Evolutionary conservation across 2,329 filamentous ascomycete species (phyloP), one percentile per base, ranked within the genome.

Genomic region (Teratosphaeria viscida): DNA sequence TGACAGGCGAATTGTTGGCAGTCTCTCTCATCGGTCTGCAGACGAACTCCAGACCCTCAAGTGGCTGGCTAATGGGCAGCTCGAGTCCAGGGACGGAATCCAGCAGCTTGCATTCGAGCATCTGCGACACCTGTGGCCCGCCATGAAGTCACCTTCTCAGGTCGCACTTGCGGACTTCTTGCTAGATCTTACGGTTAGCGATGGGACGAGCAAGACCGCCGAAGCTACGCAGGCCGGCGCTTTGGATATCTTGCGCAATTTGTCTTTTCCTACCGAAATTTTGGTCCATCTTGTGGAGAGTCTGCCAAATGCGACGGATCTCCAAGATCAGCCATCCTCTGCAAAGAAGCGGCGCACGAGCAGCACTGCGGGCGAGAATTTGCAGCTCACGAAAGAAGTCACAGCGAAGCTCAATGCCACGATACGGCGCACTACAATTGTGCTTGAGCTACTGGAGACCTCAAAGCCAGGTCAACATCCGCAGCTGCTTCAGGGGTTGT

Each of bases 401-500:
- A 83, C 85, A 37, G 79, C 82, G 6, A 85, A 89, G 68, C 75
- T 92, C 34, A 83, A 82, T 64, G 80, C 81, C 55, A 82, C 86
- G 6, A 81, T 96, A 63, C 84, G 85, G 66, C 88, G 87, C 66
- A 82, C 92, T 58, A 96, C 92, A 0, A 85, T 96, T 69, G 89
- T 96, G 11, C 79, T 97, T 43, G 92, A 97, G 72, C 77, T 97
- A 29, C 83, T 97, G 16, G 92, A 97, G 70, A 84, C 83, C 55
- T 92, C 91, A 2, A 82, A 85, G 54, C 88, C 90, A 0, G 85
- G 85, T 59, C 81, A 84, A 34, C 88, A 95, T 70, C 84, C 89
- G 0, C 84, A 89, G 68, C 79, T 99, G 47, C 80, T 96, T 5
- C 85, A 85, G 61, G 85, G 84, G 32, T 79, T 99, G 3, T 99